Evolutionary conservation across 352 stramenopile genomes (phyloP).

Genomic region (Globisporangium perplexum): DNA sequence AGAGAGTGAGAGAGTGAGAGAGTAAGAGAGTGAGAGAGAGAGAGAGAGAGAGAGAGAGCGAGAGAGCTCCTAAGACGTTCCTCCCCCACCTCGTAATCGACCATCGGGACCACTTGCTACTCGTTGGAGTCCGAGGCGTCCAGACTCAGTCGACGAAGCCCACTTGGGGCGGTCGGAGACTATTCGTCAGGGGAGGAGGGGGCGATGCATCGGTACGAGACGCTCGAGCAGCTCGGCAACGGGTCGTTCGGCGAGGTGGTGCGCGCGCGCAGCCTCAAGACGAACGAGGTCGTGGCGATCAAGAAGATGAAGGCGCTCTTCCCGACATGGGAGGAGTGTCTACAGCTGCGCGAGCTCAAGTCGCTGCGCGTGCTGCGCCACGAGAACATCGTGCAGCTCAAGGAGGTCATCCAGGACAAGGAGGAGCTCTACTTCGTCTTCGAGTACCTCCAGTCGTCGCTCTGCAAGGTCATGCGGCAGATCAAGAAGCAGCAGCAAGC

Average conservation of each 20-base stretch:
- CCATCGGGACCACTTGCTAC: too few relatives aligned
- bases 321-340: constrained; percentile 76
- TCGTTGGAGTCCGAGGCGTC: too few relatives aligned
- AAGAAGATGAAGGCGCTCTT: constrained; percentile 85
- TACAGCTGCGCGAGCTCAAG: constrained; percentile 77
- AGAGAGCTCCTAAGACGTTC: too few relatives aligned
- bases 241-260: constrained; percentile 92
- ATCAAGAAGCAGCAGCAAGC: constrained; percentile 20
- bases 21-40: too few relatives aligned
- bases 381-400: constrained; percentile 82
- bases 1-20: too few relatives aligned
- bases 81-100: too few relatives aligned
- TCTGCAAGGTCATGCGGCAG: constrained; percentile 66
- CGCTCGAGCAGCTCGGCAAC: constrained; percentile 90
- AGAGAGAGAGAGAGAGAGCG: too few relatives aligned
- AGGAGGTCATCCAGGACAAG: constrained; percentile 83
- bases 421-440: constrained; percentile 88
- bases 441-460: constrained; percentile 82
- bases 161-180: too few relatives aligned
- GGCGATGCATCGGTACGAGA: constrained; percentile 92
- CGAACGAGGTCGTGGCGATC: constrained; percentile 85
- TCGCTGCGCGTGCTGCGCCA: constrained; percentile 68
- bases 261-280: constrained; percentile 88
- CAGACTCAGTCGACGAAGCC: too few relatives aligned
- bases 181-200: too few relatives aligned